Base-by-base conservation (phyloP, 2,329 filamentous ascomycete species). In the Sclerotinia nivalis region DNA sequence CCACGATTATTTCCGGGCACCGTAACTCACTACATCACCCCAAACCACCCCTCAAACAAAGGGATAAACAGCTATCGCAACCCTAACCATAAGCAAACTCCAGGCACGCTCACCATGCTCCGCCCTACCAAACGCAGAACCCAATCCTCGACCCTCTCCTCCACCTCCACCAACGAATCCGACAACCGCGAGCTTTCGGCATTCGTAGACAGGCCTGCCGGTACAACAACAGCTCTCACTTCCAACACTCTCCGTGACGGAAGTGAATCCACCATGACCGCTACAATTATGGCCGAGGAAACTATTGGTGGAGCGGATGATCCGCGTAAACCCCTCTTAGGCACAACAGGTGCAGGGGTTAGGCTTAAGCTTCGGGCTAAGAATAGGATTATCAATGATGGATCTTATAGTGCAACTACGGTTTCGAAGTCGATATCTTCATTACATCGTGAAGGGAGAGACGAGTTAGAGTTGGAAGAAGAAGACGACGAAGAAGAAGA, bases 251-350 rank as follows among this genome's bases (percentile, higher is more conserved):
- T 25, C 18, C 56, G 62, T 50, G 13, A 45, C 64, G 47, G 31
- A 50, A 25, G 15, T 50, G 43, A 43, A 40, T 52, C 62, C 31
- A 61, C 72, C 40, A 67, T 56, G 47, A 40, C 47, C 34, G 34
- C 61, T 22, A 50, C 47, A 22, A 59, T 9, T 4, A n/a, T 15
- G 10, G 15, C 34, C n/a, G 47, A 65, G 22, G 47, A 58, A 15
- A 22, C 47, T n/a, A 34, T 70, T 71, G 66, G 62, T 40, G 37
- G 64, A 62, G 28, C 12, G 37, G 69, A 71, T 56, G 68, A 74
- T 59, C 70, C 69, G 43, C 71, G 68, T n/a, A 55, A 54, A 47
- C 71, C 69, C 69, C 68, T 72, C 61, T 69, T 71, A 28, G 69
- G 45, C 31, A 49, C 69, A 56, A 43, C 67, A 70, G 50, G 45